Base-by-base conservation (phyloP, 2,329 filamentous ascomycete species). In the Aureobasidium lini region DNA sequence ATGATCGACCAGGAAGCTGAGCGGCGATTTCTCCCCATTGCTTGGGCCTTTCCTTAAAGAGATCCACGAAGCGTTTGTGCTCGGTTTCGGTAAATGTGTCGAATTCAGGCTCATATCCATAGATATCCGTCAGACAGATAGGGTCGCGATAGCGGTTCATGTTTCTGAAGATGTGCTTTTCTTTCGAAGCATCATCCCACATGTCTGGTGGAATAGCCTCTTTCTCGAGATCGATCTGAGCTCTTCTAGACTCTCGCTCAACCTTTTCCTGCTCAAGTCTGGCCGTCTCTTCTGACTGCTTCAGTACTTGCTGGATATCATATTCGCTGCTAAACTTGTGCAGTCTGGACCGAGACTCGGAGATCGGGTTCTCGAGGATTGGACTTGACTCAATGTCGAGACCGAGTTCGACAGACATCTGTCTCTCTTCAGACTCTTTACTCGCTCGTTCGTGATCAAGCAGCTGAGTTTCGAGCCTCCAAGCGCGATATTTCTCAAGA, bases 21-120 rank as follows among this genome's bases (percentile, higher is more conserved):
- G 87, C 84, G 5, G 89, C 87, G 60, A 94, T 85, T 66, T 84
- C 85, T 60, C 88, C 87, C 88, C 88, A 94, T 68, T 91, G 88
- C 77, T 94, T 94, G 0, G 88, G 87, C 60, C 82, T 83, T 62
- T 90, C 86, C 53, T 89, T 79, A 67, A 90, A 93, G 10, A 84
- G 81, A 65, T 87, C 85, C 65, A 91, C 87, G 68, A 94, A 91
- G 31, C 82, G 77, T 46, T 82, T 80, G 39, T 83, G 79, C 70
- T 94, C 89, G 63, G 87, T 83, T 16, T 83, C 78, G 0, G 83
- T 88, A 71, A 92, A 93, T 67, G 90, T 89, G 68, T 90, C 85
- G 57, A 85, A 77, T 4, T 86, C 85, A 11, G 88, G 86, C 48
- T 90, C 79, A 52, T 89, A 86, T 60, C 89, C 83, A 77, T 88